These are phyloP conservation scores for Rhipidocladum racemiflorum DNA, from an alignment of 176 grass and related monocot genomes.

Conservation along the genomic window DNA sequence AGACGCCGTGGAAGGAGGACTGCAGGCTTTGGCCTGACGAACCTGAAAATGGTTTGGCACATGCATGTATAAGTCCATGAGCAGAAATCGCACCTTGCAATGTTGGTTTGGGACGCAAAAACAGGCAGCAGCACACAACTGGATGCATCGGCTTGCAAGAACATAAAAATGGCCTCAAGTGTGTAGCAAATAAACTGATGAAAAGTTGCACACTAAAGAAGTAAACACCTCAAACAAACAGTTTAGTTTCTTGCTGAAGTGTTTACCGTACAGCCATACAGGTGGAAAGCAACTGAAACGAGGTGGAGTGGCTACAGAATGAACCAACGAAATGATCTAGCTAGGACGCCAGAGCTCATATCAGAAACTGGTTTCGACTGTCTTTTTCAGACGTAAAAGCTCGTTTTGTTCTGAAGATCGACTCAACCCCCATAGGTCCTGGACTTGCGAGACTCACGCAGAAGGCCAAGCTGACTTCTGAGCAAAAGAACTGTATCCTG, in stretches of 20 bases:
- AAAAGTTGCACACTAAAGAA: neutral
- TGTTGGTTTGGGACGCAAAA: neutral
- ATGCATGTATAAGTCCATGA: neutral
- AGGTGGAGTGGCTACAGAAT: neutral
- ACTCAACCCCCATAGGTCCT: neutral
- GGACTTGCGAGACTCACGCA: neutral
- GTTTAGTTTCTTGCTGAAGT: neutral
- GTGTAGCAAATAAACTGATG: neutral
- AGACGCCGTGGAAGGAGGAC: constrained; percentile 47
- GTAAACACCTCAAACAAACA: neutral
- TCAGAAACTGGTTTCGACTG: neutral
- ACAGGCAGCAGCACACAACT: no score
- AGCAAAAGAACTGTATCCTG: neutral
- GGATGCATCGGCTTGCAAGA: neutral
- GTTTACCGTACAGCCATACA: neutral
- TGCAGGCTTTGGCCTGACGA: constrained; percentile 32
- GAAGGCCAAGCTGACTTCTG: neutral
- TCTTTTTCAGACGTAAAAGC: neutral
- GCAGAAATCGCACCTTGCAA: neutral
- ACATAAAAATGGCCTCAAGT: constrained; percentile 1
- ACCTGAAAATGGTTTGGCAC: neutral
- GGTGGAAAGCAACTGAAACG: neutral
- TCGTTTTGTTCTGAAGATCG: neutral
- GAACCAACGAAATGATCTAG: neutral
- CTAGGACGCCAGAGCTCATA: neutral